Conservation (phyloP, 352 stramenopile genomes). For the Globisporangium irregulare region DNA sequence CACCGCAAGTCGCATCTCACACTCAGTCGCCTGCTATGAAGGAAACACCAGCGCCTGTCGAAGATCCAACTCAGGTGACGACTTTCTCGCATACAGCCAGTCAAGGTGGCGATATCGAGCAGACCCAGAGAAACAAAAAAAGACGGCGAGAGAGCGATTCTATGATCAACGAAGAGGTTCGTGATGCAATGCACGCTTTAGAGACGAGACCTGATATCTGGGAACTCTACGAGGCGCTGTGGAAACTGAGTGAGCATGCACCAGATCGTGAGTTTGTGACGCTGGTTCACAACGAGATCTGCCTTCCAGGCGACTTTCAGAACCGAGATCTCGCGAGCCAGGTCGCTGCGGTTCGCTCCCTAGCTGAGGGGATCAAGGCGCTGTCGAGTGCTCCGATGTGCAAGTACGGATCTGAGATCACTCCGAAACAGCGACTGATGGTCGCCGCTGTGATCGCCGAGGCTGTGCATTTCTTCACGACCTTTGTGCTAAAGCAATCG, state of each 20-base stretch:
- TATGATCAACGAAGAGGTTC: background rate
- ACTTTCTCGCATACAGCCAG: background rate
- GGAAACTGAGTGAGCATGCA: background rate
- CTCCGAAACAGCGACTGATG: background rate
- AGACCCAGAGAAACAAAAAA: background rate
- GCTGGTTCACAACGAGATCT: background rate
- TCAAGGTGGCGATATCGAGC: background rate
- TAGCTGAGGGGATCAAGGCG: background rate
- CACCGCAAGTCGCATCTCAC: background rate
- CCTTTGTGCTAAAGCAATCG: background rate
- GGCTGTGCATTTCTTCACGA: background rate
- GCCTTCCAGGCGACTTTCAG: background rate
- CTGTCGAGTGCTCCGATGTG: constrained; percentile 1
- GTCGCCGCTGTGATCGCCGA: background rate
- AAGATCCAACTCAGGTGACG: background rate
- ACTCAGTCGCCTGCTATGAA: background rate
- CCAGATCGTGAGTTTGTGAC: background rate
- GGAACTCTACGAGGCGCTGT: background rate
- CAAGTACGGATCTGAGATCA: background rate
- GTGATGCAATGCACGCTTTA: background rate
- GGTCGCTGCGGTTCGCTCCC: background rate
- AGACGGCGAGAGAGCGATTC: background rate
- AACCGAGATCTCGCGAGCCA: background rate
- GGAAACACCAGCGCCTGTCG: background rate
- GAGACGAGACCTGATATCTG: background rate